These are phyloP conservation scores for Westerdykella ornata DNA, from an alignment of 2,329 filamentous ascomycete species.

Conservation along the genomic window DNA sequence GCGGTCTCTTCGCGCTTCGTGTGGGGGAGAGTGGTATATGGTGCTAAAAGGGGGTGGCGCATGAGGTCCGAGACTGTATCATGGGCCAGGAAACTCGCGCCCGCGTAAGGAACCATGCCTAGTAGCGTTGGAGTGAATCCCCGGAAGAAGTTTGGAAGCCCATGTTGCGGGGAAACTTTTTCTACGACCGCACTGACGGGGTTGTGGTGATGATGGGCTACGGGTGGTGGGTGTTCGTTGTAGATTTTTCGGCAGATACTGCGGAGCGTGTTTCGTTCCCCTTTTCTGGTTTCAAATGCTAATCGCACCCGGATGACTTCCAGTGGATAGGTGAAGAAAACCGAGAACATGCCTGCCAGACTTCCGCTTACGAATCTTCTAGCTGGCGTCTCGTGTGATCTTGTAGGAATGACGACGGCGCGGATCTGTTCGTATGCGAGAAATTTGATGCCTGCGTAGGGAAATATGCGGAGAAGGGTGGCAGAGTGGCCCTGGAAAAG, in stretches of 20 bases:
- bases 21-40: conserved; percentile 67
- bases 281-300: conserved; percentile 83
- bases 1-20: conserved; percentile 39
- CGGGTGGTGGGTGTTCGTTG: conserved; percentile 54
- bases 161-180: conserved; percentile 54
- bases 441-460: conserved; percentile 97
- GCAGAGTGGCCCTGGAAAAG: conserved; percentile 92
- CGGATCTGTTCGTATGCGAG: conserved; percentile 96
- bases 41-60: conserved; percentile 59
- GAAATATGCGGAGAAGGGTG: conserved; percentile 88
- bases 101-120: conserved; percentile 95
- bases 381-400: conserved; percentile 69
- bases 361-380: conserved; percentile 69
- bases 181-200: conserved; percentile 44
- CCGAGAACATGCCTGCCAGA: conserved; percentile 76
- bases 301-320: conserved; percentile 89
- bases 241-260: conserved; percentile 84
- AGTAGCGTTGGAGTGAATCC: conserved; percentile 85
- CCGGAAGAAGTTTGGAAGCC: conserved; percentile 86
- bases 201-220: conserved; percentile 24
- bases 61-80: conserved; percentile 83
- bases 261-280: conserved; percentile 62
- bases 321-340: conserved; percentile 93
- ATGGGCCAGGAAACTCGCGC: conserved; percentile 91
- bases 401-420: conserved; percentile 63